Evolutionary conservation across 148 eudicot genomes (phyloP).

Genomic region (Nepenthes gracilis): DNA sequence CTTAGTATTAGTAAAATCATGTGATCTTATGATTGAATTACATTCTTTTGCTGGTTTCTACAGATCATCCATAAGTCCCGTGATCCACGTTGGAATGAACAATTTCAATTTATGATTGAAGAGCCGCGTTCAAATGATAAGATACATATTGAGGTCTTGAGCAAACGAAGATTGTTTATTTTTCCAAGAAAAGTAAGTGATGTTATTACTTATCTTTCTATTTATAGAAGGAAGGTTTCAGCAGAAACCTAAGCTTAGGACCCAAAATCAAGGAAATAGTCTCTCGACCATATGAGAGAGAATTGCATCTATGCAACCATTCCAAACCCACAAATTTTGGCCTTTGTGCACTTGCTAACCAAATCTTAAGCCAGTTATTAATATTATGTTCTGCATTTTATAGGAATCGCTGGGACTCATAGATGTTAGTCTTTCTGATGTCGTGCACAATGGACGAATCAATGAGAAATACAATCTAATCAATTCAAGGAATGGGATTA

Average conservation of each 20-base stretch:
- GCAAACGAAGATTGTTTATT: conserved; percentile 48
- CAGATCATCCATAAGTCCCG: conserved; percentile 56
- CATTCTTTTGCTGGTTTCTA: conserved; percentile 2
- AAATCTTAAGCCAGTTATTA: background rate
- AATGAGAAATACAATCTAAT: conserved; percentile 74
- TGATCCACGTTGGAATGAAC: conserved; percentile 78
- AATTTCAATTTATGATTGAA: conserved; percentile 64
- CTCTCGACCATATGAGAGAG: no score
- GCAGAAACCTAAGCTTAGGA: no score
- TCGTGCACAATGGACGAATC: conserved; percentile 68
- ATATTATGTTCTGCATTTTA: background rate
- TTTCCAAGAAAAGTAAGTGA: conserved; percentile 51
- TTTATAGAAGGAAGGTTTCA: no score
- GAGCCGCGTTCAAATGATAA: conserved; percentile 67
- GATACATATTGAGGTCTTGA: conserved; percentile 55
- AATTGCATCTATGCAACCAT: no score
- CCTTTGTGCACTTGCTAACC: no score
- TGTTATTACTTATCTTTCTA: background rate
- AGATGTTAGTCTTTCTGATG: conserved; percentile 60
- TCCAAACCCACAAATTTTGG: no score
- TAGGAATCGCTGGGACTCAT: conserved; percentile 81
- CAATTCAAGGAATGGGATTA: conserved; percentile 57
- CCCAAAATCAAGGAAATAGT: no score
- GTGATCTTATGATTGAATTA: background rate
- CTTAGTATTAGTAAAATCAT: no score